phyloP scores from a whole-genome alignment of 2,329 filamentous ascomycete species.

The Aspergillus flavus region DNA sequence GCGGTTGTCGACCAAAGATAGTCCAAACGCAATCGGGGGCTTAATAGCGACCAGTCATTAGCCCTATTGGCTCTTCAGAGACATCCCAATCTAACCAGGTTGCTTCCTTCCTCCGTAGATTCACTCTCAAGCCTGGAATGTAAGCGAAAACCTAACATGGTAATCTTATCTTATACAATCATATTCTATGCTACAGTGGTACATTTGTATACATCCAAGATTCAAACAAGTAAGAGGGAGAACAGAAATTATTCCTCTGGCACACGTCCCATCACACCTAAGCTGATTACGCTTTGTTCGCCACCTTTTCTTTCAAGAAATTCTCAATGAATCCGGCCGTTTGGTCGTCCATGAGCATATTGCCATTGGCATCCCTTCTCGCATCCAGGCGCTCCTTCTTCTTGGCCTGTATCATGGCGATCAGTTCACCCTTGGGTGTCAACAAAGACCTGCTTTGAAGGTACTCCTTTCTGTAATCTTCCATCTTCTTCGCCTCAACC shows the following conservation, averaged over 20 bases:
- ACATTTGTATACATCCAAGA: conserved; percentile 26
- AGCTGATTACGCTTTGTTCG: conserved; percentile 18
- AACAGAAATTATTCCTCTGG: conserved; percentile 3
- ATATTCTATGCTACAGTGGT: conserved; percentile 30
- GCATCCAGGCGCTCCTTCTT: conserved; percentile 38
- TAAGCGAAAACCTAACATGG: neutral
- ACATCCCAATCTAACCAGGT: neutral
- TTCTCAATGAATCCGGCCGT: conserved; percentile 41
- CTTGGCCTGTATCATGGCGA: conserved; percentile 39
- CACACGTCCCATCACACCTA: neutral
- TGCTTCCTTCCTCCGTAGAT: neutral
- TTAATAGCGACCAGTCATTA: neutral
- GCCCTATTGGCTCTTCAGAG: conserved; percentile 1
- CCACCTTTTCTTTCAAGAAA: conserved; percentile 33
- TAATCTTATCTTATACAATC: conserved; percentile 26
- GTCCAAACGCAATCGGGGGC: conserved; percentile 7
- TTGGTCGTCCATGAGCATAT: conserved; percentile 35
- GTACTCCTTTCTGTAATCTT: conserved; percentile 55
- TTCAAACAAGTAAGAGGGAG: conserved; percentile 10
- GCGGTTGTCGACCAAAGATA: conserved; percentile 16
- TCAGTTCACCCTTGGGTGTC: conserved; percentile 51
- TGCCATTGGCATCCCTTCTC: conserved; percentile 40
- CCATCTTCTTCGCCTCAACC: conserved; percentile 63
- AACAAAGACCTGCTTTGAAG: conserved; percentile 49
- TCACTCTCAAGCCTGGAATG: neutral